Evolutionary conservation across 2,329 filamentous ascomycete species (phyloP).

Genomic region (Penicillium italicum): DNA sequence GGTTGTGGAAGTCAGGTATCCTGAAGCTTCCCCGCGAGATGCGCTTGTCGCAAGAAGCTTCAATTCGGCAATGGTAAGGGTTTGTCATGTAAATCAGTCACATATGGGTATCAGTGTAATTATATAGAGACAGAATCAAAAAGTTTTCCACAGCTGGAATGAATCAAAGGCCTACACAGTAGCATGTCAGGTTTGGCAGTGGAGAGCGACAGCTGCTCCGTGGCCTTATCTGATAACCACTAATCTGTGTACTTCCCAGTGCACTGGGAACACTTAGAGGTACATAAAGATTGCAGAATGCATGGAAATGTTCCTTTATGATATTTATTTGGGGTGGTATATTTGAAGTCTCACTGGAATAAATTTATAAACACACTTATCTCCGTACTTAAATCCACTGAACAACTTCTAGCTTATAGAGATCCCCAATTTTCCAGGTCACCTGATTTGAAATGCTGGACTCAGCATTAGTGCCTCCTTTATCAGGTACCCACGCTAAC

Average conservation of each 20-base stretch:
- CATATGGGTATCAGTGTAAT: not conserved
- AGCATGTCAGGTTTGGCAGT: slow-evolving; percentile 1
- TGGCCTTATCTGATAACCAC: slow-evolving; percentile 28
- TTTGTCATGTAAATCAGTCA: not conserved
- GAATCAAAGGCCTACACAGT: not conserved
- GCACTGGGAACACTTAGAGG: not conserved
- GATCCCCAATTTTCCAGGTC: not conserved
- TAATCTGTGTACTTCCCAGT: not conserved
- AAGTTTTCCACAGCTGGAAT: not conserved
- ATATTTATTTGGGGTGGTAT: not conserved
- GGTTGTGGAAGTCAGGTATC: not conserved
- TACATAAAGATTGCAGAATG: not conserved
- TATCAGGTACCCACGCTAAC: not conserved
- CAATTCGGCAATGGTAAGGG: not conserved
- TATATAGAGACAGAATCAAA: not conserved
- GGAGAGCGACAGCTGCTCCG: slow-evolving; percentile 23
- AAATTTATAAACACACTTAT: not conserved
- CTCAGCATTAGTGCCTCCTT: slow-evolving; percentile 1
- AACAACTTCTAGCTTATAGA: not conserved
- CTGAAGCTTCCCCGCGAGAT: slow-evolving; percentile 1
- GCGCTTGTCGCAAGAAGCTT: not conserved
- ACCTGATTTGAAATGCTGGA: slow-evolving; percentile 1
- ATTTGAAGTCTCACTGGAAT: too few relatives aligned
- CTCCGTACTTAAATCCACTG: not conserved
- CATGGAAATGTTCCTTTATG: not conserved